Percentiles rank a stretch among this genome's conserved stretches.
phyloP scores from a whole-genome alignment of 1,284 basidiomycete genomes.

The Testicularia cyperi region DNA sequence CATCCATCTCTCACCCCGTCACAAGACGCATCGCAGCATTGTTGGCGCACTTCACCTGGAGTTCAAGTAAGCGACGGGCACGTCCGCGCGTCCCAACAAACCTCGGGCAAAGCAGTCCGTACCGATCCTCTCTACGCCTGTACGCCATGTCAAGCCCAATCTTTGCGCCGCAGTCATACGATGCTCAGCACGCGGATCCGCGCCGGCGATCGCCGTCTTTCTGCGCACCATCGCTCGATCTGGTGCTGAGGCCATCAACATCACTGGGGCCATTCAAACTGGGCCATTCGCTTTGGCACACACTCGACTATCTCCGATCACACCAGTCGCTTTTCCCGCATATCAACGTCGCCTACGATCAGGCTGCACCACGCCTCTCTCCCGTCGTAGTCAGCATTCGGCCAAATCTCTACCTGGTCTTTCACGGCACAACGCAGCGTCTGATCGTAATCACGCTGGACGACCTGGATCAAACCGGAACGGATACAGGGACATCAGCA shows the following conservation, averaged over 20 bases:
- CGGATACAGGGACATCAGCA: background rate
- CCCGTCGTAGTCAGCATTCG: slow-evolving; percentile 27
- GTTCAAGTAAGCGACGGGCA: no score
- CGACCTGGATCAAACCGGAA: slow-evolving; percentile 7
- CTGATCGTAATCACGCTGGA: slow-evolving; percentile 38
- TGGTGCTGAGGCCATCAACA: slow-evolving; percentile 22
- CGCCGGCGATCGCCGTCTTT: slow-evolving; percentile 20
- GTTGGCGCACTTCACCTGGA: no score
- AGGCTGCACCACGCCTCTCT: slow-evolving; percentile 14
- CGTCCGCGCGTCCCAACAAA: background rate
- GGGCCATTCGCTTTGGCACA: slow-evolving; percentile 43
- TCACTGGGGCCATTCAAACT: slow-evolving; percentile 38
- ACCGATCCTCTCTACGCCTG: background rate
- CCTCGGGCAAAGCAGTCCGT: no score
- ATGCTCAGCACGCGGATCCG: background rate
- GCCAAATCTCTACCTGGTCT: slow-evolving; percentile 34
- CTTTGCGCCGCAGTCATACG: slow-evolving; percentile 13
- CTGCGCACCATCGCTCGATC: slow-evolving; percentile 19
- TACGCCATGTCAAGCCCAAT: slow-evolving; percentile 28
- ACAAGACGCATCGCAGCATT: no score
- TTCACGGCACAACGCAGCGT: slow-evolving; percentile 24
- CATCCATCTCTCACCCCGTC: no score
- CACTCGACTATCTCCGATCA: slow-evolving; percentile 39
- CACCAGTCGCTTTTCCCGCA: slow-evolving; percentile 35
- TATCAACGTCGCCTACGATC: slow-evolving; percentile 32